These are phyloP conservation scores for Fragaria nilgerrensis DNA, from an alignment of 306 rosid species.

Conservation along the genomic window DNA sequence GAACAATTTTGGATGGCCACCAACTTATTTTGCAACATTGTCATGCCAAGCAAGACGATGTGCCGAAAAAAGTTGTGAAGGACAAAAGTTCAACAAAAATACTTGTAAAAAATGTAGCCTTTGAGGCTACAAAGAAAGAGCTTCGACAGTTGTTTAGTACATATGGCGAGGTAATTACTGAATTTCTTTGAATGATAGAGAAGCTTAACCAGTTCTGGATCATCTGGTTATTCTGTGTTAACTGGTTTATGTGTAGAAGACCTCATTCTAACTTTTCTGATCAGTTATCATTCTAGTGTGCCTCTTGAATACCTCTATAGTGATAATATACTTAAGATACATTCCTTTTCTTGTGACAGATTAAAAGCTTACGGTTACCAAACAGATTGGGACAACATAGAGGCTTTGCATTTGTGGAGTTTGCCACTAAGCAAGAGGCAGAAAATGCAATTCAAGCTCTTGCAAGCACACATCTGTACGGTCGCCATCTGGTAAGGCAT, in stretches of 20 bases:
- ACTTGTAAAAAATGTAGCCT: slow-evolving; percentile 81
- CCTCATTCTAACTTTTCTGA: background rate
- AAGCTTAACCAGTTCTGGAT: background rate
- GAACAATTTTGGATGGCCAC: slow-evolving; percentile 83
- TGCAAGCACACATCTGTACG: slow-evolving; percentile 64
- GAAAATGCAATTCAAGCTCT: slow-evolving; percentile 75
- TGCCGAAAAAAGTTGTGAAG: slow-evolving; percentile 46
- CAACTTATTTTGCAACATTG: slow-evolving; percentile 74
- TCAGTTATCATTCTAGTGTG: background rate
- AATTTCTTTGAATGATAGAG: background rate
- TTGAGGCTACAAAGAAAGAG: slow-evolving; percentile 85
- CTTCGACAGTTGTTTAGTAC: slow-evolving; percentile 81
- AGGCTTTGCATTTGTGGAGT: slow-evolving; percentile 94
- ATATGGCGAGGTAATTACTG: slow-evolving; percentile 83
- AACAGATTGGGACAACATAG: slow-evolving; percentile 82
- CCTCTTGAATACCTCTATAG: background rate
- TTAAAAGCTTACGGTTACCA: slow-evolving; percentile 87
- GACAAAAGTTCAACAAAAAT: slow-evolving; percentile 83
- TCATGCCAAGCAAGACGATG: slow-evolving; percentile 64
- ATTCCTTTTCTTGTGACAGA: slow-evolving; percentile 40
- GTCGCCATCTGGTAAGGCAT: slow-evolving; percentile 83
- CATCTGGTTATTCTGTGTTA: background rate
- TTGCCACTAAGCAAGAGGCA: slow-evolving; percentile 84
- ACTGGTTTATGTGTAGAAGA: too few relatives aligned
- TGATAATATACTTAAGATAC: background rate